Conservation (phyloP, 2,329 filamentous ascomycete species). For the Trichocomaceae sp. region DNA sequence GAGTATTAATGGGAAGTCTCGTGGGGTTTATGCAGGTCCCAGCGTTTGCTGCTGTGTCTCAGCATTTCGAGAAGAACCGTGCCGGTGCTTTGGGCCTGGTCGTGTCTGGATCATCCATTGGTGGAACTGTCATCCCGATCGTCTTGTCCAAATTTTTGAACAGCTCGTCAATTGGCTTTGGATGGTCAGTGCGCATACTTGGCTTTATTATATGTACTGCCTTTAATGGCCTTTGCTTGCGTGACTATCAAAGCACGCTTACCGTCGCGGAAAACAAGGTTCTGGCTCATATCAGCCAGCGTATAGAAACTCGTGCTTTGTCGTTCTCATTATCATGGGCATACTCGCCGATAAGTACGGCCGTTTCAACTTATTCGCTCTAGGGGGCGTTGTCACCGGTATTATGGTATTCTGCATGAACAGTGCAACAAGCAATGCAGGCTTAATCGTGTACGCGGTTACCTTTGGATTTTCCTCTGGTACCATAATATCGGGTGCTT, state of each 20-base stretch:
- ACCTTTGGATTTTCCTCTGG: constrained; percentile 30
- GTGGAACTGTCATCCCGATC: constrained; percentile 47
- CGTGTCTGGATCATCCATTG: constrained; percentile 43
- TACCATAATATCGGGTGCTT: constrained; percentile 24
- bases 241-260: constrained; percentile 20
- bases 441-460: constrained; percentile 26
- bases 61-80: constrained; percentile 44
- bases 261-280: constrained; percentile 19
- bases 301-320: constrained; percentile 19
- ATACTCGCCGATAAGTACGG: constrained; percentile 30
- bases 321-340: constrained; percentile 24
- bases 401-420: constrained; percentile 27
- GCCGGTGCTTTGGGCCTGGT: constrained; percentile 42
- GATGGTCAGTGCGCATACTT: constrained; percentile 47
- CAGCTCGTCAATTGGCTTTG: constrained; percentile 36
- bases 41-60: constrained; percentile 39
- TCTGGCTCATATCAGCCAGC: constrained; percentile 17
- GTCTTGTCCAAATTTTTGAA: constrained; percentile 44
- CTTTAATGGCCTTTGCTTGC: constrained; percentile 36
- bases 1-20: constrained; percentile 28
- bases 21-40: constrained; percentile 41
- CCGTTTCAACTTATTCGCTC: constrained; percentile 22
- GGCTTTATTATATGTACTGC: constrained; percentile 46
- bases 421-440: constrained; percentile 18
- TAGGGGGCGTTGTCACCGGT: constrained; percentile 19